Base-by-base conservation (phyloP, 345 rosid genomes). In the Gossypium herbaceum region DNA sequence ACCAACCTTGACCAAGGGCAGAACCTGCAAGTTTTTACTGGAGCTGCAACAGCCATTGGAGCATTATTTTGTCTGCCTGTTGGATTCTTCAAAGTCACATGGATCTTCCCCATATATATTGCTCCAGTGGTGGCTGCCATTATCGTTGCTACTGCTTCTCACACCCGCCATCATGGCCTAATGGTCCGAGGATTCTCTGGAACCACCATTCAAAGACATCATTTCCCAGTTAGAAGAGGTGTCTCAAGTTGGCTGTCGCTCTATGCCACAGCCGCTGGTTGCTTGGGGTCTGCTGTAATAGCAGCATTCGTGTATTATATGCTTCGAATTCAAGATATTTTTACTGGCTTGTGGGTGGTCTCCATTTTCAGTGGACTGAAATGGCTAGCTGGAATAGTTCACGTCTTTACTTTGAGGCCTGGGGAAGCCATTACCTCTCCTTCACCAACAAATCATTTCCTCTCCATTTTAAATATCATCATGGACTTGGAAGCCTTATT, bases 341-440 rank as follows among this genome's bases (percentile, higher is more conserved):
- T 76, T 24, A 65, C 71, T 1, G 80, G 88, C 25, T 80, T 89
- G 19, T 89, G 91, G 94, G 78, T 88, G 8, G 89, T 89, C 71
- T 86, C 91, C 2, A 89, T 88, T 34, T 89, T 86, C 76, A 85
- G 91, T 75, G 90, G 91, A 76, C 77, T 89, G 15, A 78, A 57
- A 34, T 89, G 91, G 94, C 82, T 88, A 13, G 34, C 72, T 2
- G 91, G 94, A 8, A 61, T 80, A 7, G 17, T 81, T 9, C 86
- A 86, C 48, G 63, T 82, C 19, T 12, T 60, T 34, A 29, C 63
- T 9, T 29, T 81, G 0, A 83, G 85, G 50, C 79, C 82, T 15
- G 80, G 80, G 12, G 34, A 77, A 45, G 48, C 74, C 29, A 2
- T 72, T 3, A 13, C 70, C 5, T 73, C 77, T 59, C 70, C 83